Conservation (phyloP, 1,139 yeast genomes). For the Protomyces arabidopsidicola region DNA sequence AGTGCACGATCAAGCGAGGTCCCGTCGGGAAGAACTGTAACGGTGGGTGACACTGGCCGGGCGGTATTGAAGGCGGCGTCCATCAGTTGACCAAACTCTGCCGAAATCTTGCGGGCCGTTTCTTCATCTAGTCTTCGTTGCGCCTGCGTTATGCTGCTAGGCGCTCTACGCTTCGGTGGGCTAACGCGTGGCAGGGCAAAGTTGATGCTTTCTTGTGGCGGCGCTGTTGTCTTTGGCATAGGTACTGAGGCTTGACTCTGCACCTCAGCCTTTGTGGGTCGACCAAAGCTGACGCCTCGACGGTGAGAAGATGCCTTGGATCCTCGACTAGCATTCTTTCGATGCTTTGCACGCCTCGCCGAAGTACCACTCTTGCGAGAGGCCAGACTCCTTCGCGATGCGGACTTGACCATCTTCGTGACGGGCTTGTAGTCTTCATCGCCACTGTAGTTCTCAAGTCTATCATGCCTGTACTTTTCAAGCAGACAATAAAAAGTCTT, state of each 20-base stretch:
- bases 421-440: conserved; percentile 18
- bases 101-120: conserved; percentile 22
- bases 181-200: conserved; percentile 14
- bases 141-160: conserved; percentile 2
- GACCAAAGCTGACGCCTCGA: conserved; percentile 17
- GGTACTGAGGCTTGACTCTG: not conserved
- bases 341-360: conserved; percentile 6
- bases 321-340: conserved; percentile 16
- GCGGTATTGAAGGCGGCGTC: conserved; percentile 27
- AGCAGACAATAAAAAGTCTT: conserved; percentile 83
- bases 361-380: conserved; percentile 23
- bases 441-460: conserved; percentile 39
- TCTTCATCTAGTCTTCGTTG: conserved; percentile 10
- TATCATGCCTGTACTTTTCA: conserved; percentile 78
- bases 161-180: conserved; percentile 9
- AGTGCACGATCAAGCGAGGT: conserved; percentile 18
- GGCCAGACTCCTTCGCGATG: conserved; percentile 7
- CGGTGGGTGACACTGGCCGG: not conserved
- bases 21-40: conserved; percentile 2
- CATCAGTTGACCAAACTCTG: conserved; percentile 27
- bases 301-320: conserved; percentile 20
- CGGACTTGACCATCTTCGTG: conserved; percentile 20
- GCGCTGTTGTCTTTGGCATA: not conserved
- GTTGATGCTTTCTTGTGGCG: not conserved
- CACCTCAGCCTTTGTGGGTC: not conserved